Conservation (phyloP, 2,329 filamentous ascomycete genomes). For the Colletotrichum phormii region DNA sequence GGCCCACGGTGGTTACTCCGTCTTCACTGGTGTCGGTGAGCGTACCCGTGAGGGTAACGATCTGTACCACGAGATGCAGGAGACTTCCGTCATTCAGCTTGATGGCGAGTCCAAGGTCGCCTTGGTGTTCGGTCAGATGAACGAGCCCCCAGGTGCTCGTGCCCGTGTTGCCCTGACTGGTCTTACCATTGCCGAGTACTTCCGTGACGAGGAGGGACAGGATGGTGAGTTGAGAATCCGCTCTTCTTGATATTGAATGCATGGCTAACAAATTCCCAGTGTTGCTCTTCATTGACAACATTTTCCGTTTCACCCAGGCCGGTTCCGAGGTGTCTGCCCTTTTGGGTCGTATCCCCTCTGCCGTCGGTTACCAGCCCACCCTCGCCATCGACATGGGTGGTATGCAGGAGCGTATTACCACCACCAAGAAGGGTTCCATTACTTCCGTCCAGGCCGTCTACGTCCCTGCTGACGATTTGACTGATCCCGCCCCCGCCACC, state of each 20-base stretch:
- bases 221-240: constrained; percentile 70
- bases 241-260: neutral
- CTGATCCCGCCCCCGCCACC: constrained; percentile 98
- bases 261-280: constrained; percentile 63
- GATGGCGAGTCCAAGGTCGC: constrained; percentile 99
- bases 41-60: constrained; percentile 99
- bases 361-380: constrained; percentile 99
- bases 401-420: constrained; percentile 99
- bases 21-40: constrained; percentile 99
- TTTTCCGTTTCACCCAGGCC: constrained; percentile 99
- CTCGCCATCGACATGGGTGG: constrained; percentile 98
- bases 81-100: constrained; percentile 99
- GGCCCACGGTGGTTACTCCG: constrained; percentile 99
- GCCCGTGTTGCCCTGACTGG: constrained; percentile 99
- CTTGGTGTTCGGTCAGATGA: constrained; percentile 99
- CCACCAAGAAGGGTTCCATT: constrained; percentile 99
- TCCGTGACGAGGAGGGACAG: constrained; percentile 82
- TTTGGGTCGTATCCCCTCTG: constrained; percentile 99
- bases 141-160: constrained; percentile 99
- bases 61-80: constrained; percentile 99
- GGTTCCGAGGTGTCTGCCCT: constrained; percentile 99
- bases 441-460: constrained; percentile 99
- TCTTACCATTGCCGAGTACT: constrained; percentile 84
- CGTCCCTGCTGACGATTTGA: constrained; percentile 99
- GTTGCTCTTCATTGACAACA: constrained; percentile 99